Percentiles rank a stretch among this genome's conserved stretches.
These are phyloP conservation scores for Alternaria infectoria DNA, from an alignment of 2,329 filamentous ascomycete species.

Conservation along the genomic window DNA sequence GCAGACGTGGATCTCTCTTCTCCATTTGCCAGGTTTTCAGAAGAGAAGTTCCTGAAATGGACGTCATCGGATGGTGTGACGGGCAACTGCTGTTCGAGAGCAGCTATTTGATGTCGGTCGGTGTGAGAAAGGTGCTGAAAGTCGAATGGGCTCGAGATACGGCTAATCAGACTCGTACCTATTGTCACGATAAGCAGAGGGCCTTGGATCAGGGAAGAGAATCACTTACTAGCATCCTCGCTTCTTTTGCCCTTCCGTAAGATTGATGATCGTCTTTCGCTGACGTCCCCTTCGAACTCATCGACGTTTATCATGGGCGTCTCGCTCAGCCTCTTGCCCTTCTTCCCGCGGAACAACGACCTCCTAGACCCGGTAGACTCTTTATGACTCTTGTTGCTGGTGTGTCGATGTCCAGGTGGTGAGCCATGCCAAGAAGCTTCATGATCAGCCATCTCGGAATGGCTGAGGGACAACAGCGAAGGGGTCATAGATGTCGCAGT, in stretches of 20 bases:
- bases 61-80: conserved; percentile 54
- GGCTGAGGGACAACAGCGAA: conserved; percentile 30
- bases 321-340: conserved; percentile 44
- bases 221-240: conserved; percentile 35
- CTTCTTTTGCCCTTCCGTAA: conserved; percentile 39
- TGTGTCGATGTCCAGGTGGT: conserved; percentile 31
- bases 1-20: conserved; percentile 25
- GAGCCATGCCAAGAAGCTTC: conserved; percentile 31
- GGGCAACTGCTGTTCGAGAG: conserved; percentile 57
- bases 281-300: conserved; percentile 34
- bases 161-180: conserved; percentile 38
- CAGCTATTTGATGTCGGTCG: conserved; percentile 60
- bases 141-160: conserved; percentile 67
- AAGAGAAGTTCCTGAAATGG: conserved; percentile 36
- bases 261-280: conserved; percentile 40
- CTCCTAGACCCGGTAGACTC: conserved; percentile 33
- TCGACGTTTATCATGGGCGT: conserved; percentile 25
- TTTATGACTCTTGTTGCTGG: conserved; percentile 26
- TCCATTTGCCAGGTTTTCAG: conserved; percentile 26
- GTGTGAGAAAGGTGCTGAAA: conserved; percentile 70
- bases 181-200: conserved; percentile 11
- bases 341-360: conserved; percentile 45
- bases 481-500: conserved; percentile 45
- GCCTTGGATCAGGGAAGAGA: background rate
- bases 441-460: conserved; percentile 30